Conservation (phyloP, 805 yeast genomes). For the Ogataea siamensis region DNA sequence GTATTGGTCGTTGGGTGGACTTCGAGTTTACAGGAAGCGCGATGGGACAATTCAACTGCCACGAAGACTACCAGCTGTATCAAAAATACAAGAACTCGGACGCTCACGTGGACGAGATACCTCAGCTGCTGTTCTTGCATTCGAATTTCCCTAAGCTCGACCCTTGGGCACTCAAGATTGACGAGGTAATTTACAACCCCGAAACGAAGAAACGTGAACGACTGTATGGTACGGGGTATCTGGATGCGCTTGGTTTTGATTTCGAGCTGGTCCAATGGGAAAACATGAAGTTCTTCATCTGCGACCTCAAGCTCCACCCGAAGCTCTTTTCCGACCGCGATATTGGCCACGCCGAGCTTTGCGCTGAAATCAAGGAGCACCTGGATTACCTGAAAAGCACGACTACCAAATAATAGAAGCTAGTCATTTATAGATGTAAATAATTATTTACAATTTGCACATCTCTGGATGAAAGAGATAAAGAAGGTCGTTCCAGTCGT, state of each 20-base stretch:
- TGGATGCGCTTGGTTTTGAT: conserved; percentile 50
- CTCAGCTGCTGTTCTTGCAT: conserved; percentile 52
- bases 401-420: conserved; percentile 8
- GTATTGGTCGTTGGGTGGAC: conserved; percentile 49
- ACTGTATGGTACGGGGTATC: conserved; percentile 57
- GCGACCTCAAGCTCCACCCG: conserved; percentile 47
- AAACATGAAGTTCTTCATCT: conserved; percentile 52
- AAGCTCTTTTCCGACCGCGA: conserved; percentile 39
- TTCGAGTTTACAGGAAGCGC: conserved; percentile 61
- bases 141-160: conserved; percentile 67
- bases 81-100: conserved; percentile 23
- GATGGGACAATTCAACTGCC: conserved; percentile 74
- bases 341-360: conserved; percentile 41
- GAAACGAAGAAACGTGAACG: conserved; percentile 49
- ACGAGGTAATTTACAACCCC: conserved; percentile 38
- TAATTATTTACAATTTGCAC: conserved; percentile 9
- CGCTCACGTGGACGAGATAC: conserved; percentile 25
- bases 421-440: too few relatives aligned
- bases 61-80: conserved; percentile 48
- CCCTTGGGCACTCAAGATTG: conserved; percentile 51
- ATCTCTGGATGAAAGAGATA: conserved; percentile 14
- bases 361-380: conserved; percentile 50
- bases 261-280: conserved; percentile 60
- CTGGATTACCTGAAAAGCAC: conserved; percentile 37
- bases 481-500: conserved; percentile 22